A percentile compares a stretch with the other conserved stretches of the same genome.
phyloP scores from a whole-genome alignment of 2,329 filamentous ascomycete genomes.

The Venturia asperata region DNA sequence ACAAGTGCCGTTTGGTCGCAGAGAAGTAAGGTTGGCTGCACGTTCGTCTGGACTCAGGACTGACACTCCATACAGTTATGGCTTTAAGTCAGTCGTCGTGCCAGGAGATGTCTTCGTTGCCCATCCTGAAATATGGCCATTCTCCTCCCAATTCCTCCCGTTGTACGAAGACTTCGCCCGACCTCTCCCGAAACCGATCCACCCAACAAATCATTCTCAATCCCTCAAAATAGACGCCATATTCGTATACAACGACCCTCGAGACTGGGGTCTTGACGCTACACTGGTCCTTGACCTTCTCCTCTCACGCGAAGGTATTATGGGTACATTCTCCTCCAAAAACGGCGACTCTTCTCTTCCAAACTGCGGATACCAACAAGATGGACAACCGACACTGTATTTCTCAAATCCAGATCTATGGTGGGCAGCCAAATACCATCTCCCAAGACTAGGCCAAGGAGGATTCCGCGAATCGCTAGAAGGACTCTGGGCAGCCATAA shows the following conservation, averaged over 20 bases:
- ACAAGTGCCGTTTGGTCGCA: constrained; percentile 63
- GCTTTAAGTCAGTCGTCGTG: constrained; percentile 75
- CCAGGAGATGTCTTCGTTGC: constrained; percentile 74
- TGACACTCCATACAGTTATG: constrained; percentile 44
- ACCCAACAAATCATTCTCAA: constrained; percentile 39
- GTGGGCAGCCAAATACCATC: constrained; percentile 79
- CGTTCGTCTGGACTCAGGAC: background rate
- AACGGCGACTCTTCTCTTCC: constrained; percentile 60
- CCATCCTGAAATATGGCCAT: constrained; percentile 74
- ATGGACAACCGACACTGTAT: constrained; percentile 72
- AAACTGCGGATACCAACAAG: constrained; percentile 73
- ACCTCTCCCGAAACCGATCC: constrained; percentile 49
- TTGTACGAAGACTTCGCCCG: constrained; percentile 54
- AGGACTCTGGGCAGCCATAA: constrained; percentile 70
- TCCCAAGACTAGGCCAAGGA: constrained; percentile 84
- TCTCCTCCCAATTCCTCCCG: constrained; percentile 58
- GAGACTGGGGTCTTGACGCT: constrained; percentile 89
- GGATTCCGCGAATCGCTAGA: constrained; percentile 77
- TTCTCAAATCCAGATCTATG: constrained; percentile 87
- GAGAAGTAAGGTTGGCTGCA: constrained; percentile 42
- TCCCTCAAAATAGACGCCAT: constrained; percentile 78
- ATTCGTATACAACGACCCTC: constrained; percentile 90
- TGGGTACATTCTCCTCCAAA: constrained; percentile 70
- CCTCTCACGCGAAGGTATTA: constrained; percentile 66
- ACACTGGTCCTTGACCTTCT: constrained; percentile 80